Percentiles rank a stretch among this genome's conserved stretches.
Conservation (phyloP, 495 filamentous ascomycete genomes). For the Neurospora sp. region DNA sequence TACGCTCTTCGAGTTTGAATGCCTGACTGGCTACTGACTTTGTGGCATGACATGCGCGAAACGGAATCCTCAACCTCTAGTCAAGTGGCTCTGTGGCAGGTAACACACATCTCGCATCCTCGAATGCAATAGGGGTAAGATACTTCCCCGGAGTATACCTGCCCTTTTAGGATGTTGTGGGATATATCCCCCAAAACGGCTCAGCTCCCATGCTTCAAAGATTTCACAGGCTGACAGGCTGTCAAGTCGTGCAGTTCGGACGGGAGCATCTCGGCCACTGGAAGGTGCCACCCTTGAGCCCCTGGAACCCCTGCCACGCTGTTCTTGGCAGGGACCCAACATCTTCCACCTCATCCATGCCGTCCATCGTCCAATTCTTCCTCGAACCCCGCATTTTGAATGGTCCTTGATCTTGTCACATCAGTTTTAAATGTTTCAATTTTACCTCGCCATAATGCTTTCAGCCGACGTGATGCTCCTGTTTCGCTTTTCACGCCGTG, state of each 20-base stretch:
- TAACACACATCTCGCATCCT: background rate
- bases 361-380: background rate
- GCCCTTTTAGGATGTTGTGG: too few relatives aligned
- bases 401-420: background rate
- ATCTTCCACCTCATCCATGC: background rate
- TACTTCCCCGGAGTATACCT: too few relatives aligned
- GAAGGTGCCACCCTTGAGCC: background rate
- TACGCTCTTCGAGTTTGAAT: background rate
- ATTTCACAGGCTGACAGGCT: background rate
- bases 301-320: background rate
- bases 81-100: background rate
- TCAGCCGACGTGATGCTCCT: background rate
- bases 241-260: background rate
- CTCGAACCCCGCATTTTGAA: background rate
- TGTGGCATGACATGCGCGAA: background rate
- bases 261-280: background rate
- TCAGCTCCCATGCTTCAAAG: background rate
- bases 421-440: background rate
- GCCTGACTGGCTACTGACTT: background rate
- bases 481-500: background rate
- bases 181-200: background rate
- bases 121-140: background rate
- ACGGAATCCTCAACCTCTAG: background rate
- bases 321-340: background rate
- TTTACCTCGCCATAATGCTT: background rate